Conservation (phyloP, 352 stramenopile genomes). For the Globisporangium okanoganense region DNA sequence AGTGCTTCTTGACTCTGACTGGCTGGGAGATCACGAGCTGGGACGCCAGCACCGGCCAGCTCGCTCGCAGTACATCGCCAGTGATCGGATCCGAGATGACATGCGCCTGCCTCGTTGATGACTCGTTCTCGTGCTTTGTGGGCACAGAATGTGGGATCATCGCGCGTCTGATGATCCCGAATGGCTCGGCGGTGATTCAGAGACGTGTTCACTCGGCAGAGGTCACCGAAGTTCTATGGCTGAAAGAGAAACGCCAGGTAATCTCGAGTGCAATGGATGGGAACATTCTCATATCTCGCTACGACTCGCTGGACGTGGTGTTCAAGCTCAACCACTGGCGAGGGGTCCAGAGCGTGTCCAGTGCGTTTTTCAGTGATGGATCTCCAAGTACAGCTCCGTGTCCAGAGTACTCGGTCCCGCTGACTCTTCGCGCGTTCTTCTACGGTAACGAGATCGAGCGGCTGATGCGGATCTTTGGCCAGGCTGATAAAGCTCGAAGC, state of each 20-base stretch:
- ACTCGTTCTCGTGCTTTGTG: constrained; percentile 41
- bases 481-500: constrained; percentile 5
- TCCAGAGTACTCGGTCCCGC: constrained; percentile 26
- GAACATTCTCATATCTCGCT: constrained; percentile 28
- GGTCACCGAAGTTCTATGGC: constrained; percentile 21
- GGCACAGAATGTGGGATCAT: constrained; percentile 34
- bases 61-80: constrained; percentile 17
- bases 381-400: neutral
- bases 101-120: constrained; percentile 27
- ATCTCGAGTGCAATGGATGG: constrained; percentile 29
- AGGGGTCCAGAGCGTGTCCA: constrained; percentile 24
- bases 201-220: constrained; percentile 23
- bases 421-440: constrained; percentile 25
- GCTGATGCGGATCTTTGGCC: constrained; percentile 24
- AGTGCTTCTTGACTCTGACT: constrained; percentile 33
- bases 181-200: constrained; percentile 23
- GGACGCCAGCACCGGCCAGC: constrained; percentile 18
- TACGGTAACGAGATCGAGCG: constrained; percentile 33
- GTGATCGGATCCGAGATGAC: constrained; percentile 28
- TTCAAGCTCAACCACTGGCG: constrained; percentile 43
- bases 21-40: constrained; percentile 26
- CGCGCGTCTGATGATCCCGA: constrained; percentile 35
- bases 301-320: constrained; percentile 29
- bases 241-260: constrained; percentile 17
- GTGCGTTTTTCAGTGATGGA: constrained; percentile 22